Evolutionary conservation across 2,329 filamentous ascomycete species (phyloP), one percentile per base, ranked within the genome.

Genomic region (Fusarium praegraminearum): DNA sequence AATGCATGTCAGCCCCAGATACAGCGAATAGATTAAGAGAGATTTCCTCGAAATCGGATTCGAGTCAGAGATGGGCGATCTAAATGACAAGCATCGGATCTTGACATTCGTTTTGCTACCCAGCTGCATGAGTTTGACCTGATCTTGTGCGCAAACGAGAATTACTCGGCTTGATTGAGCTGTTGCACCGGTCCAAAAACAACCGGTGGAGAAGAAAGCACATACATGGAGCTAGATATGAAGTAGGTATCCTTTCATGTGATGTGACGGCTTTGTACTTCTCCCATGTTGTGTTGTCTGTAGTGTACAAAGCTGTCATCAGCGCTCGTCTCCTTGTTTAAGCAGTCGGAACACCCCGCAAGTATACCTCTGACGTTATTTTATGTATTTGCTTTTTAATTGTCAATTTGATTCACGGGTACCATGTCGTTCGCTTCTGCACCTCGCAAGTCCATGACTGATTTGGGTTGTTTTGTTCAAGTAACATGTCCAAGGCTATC

Each of bases 61-160:
- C 32, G 44, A 46, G 46, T 52, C 63, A 33, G 56, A 47, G 44
- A 47, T 50, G 41, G 43, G 33, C 52, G 52, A 52, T 50, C 46
- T 32, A 35, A 28, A 47, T 41, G 28, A 32, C 55, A 57, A 38
- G 51, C 52, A 57, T 63, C 26, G 44, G 32, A 72, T 40, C 22
- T 43, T 33, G 40, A 57, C 61, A 45, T 43, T 47, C 50, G 26
- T 40, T 47, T 56, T 59, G 41, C 46, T 46, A 66, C 52, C 70
- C 55, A 38, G 55, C 61, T 61, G 57, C 61, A 36, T 62, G 65
- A 72, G 43, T 61, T 70, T 61, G 53, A 47, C 49, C 53, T 40
- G 45, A 59, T 56, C 59, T 69, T 56, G 64, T 40, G 56, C 65
- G 26, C 58, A 74, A 65, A 73, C 70, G 72, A 74, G 65, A 74